A percentile compares a stretch with the other conserved stretches of the same genome.
Conservation (phyloP, 2,329 filamentous ascomycete species). For the Colletotrichum kahawae region DNA sequence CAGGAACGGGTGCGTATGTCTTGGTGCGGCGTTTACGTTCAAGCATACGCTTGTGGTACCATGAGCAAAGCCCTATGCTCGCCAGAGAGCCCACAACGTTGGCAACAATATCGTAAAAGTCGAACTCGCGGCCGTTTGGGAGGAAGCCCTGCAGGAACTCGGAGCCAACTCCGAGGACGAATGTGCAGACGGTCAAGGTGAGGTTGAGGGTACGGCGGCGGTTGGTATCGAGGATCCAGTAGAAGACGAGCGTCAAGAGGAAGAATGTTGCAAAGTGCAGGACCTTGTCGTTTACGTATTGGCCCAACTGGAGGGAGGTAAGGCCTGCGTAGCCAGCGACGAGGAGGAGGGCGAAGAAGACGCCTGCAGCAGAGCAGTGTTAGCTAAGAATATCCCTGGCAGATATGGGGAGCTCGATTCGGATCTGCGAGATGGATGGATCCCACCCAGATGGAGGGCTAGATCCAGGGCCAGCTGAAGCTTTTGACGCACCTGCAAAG, state of each 20-base stretch:
- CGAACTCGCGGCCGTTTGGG: conserved; percentile 73
- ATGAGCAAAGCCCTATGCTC: conserved; percentile 77
- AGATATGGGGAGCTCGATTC: neutral
- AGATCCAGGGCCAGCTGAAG: neutral
- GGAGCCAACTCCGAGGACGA: conserved; percentile 72
- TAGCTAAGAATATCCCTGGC: neutral
- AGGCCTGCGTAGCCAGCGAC: conserved; percentile 82
- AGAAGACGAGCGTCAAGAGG: conserved; percentile 84
- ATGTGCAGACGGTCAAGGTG: conserved; percentile 80
- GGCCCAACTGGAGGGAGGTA: conserved; percentile 61
- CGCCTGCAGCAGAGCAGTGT: conserved; percentile 52
- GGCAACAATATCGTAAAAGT: conserved; percentile 84
- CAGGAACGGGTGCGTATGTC: conserved; percentile 73
- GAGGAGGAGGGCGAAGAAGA: conserved; percentile 74
- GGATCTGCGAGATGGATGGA: neutral
- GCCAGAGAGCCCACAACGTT: conserved; percentile 81
- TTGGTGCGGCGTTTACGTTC: conserved; percentile 81
- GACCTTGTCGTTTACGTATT: conserved; percentile 83
- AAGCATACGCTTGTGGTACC: conserved; percentile 96
- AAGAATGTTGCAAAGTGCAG: conserved; percentile 91
- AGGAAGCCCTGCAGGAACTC: conserved; percentile 79
- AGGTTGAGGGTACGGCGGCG: conserved; percentile 85
- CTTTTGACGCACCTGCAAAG: conserved; percentile 74
- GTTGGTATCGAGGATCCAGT: conserved; percentile 95
- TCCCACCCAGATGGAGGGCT: neutral